These are phyloP conservation scores for Zygosaccharomyces bailii DNA, from an alignment of 805 yeast species.

Conservation along the genomic window DNA sequence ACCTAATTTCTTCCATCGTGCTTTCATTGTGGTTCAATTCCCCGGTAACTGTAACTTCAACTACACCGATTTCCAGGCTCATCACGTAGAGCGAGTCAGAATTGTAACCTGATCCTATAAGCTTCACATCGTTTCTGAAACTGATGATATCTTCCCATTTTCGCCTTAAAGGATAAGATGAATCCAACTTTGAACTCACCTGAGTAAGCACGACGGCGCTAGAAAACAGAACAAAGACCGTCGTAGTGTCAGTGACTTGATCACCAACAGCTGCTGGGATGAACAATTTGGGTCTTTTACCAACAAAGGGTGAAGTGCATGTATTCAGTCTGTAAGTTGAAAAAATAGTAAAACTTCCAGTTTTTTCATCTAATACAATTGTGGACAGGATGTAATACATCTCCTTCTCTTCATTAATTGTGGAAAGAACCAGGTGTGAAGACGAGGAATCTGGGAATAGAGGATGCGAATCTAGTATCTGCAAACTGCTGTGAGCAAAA, in stretches of 20 bases:
- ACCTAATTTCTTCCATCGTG: constrained; percentile 27
- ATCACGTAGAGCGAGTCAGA: constrained; percentile 44
- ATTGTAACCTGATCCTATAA: constrained; percentile 62
- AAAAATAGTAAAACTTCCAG: constrained; percentile 49
- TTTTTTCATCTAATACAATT: constrained; percentile 43
- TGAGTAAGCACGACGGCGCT: constrained; percentile 67
- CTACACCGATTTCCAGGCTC: constrained; percentile 56
- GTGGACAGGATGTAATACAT: constrained; percentile 51
- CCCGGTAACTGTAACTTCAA: constrained; percentile 51
- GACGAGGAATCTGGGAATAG: constrained; percentile 39
- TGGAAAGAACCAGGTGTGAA: constrained; percentile 48
- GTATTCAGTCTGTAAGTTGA: constrained; percentile 67
- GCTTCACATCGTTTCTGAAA: constrained; percentile 48
- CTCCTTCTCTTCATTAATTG: constrained; percentile 39
- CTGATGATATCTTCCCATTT: constrained; percentile 81
- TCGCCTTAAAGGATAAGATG: constrained; percentile 36
- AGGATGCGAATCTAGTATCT: constrained; percentile 61
- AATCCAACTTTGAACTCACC: constrained; percentile 40
- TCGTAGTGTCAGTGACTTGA: constrained; percentile 18
- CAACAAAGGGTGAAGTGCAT: constrained; percentile 30
- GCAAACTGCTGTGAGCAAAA: constrained; percentile 48
- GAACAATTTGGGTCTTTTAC: constrained; percentile 45
- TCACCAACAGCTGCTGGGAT: constrained; percentile 52
- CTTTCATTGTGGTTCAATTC: constrained; percentile 23
- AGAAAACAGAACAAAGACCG: constrained; percentile 59